phyloP scores from a whole-genome alignment of 805 yeast species.

The Candida xyloterini region DNA sequence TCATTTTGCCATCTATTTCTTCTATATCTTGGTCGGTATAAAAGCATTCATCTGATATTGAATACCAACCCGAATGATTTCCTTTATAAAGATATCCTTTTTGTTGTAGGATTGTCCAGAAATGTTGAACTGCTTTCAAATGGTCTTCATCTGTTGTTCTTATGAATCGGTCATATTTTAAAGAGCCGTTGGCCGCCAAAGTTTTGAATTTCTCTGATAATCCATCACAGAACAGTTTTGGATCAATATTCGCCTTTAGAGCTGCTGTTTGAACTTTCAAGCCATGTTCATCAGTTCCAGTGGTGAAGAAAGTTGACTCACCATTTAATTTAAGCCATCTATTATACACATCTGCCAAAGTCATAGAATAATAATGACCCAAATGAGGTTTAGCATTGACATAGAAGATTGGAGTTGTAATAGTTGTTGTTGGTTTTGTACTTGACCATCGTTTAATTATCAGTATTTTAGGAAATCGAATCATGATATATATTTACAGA shows the following conservation, averaged over 20 bases:
- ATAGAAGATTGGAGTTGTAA: constrained; percentile 92
- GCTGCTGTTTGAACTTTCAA: constrained; percentile 91
- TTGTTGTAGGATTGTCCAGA: constrained; percentile 64
- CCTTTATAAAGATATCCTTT: constrained; percentile 78
- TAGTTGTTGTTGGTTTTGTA: constrained; percentile 32
- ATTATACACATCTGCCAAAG: constrained; percentile 72
- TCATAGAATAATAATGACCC: constrained; percentile 89
- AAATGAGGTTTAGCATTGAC: constrained; percentile 95
- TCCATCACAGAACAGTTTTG: constrained; percentile 70
- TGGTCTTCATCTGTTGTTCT: constrained; percentile 91
- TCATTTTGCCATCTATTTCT: constrained; percentile 30
- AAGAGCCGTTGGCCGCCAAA: constrained; percentile 56
- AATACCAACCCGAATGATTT: constrained; percentile 90
- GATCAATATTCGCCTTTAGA: constrained; percentile 42
- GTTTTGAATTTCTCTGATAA: constrained; percentile 61
- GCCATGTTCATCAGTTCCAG: constrained; percentile 98
- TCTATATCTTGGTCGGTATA: constrained; percentile 79
- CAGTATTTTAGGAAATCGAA: constrained; percentile 1
- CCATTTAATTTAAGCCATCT: constrained; percentile 62
- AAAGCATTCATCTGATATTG: constrained; percentile 90
- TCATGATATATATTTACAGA: constrained; percentile 10
- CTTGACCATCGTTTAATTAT: constrained; percentile 1
- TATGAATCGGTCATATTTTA: constrained; percentile 72
- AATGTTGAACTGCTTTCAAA: constrained; percentile 51
- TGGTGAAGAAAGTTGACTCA: constrained; percentile 54